Evolutionary conservation across 192 early-diverging fungal species (phyloP).

Genomic region (Linderina pennispora): DNA sequence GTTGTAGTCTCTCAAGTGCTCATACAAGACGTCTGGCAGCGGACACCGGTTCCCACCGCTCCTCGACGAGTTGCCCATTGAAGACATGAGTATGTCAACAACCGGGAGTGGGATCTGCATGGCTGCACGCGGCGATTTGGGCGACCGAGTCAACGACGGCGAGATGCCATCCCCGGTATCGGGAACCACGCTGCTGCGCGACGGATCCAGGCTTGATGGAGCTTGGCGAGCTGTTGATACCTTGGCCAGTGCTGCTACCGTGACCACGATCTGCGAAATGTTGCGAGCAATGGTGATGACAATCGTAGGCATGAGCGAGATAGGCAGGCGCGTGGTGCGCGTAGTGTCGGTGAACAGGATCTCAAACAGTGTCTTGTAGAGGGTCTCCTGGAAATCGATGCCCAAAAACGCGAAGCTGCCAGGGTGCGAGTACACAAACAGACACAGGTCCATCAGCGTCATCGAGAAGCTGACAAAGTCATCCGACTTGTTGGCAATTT

Average conservation of each 20-base stretch:
- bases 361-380: conserved; percentile 45
- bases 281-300: conserved; percentile 39
- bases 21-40: conserved; percentile 23
- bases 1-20: conserved; percentile 34
- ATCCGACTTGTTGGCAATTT: conserved; percentile 27
- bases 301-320: conserved; percentile 31
- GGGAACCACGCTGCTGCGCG: neutral
- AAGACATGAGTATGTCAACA: conserved; percentile 30
- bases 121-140: conserved; percentile 26
- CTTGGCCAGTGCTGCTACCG: conserved; percentile 29
- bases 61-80: conserved; percentile 17
- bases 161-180: conserved; percentile 5
- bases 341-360: conserved; percentile 36
- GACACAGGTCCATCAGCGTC: conserved; percentile 42
- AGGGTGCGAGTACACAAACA: conserved; percentile 47
- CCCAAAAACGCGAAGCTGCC: conserved; percentile 41
- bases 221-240: neutral
- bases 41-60: conserved; percentile 35
- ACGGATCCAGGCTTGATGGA: neutral
- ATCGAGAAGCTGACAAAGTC: conserved; percentile 40
- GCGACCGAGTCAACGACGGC: conserved; percentile 4
- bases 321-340: conserved; percentile 30
- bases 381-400: conserved; percentile 32
- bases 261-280: conserved; percentile 44
- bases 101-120: conserved; percentile 37